Evolutionary conservation across 768 basidiomycete genomes (phyloP).

Genomic region (Ephemerocybe angulata): DNA sequence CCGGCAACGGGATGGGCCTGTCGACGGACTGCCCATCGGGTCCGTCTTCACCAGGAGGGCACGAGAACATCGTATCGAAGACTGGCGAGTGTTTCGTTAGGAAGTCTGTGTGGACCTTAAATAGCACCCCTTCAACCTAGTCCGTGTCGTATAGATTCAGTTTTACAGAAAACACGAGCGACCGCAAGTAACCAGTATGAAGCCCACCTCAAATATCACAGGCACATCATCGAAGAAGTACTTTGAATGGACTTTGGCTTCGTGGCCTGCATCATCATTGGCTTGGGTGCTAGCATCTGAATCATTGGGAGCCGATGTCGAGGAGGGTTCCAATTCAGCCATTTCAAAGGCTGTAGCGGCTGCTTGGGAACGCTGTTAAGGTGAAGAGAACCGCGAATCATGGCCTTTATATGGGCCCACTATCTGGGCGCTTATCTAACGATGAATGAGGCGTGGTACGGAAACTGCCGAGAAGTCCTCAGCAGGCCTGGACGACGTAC

Average conservation of each 20-base stretch:
- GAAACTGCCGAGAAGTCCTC: too few species aligned
- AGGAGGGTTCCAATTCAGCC: too few species aligned
- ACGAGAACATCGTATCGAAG: slow-evolving; percentile 36
- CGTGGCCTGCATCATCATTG: background rate
- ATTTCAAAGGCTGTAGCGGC: too few species aligned
- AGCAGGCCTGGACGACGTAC: too few species aligned
- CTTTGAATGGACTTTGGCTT: slow-evolving; percentile 3
- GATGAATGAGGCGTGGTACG: too few species aligned
- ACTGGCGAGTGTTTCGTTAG: slow-evolving; percentile 34
- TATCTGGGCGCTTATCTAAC: too few species aligned
- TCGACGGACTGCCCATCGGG: slow-evolving; percentile 31
- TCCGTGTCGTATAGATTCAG: background rate
- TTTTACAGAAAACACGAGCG: background rate
- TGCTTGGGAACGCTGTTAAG: too few species aligned
- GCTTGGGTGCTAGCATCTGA: too few species aligned
- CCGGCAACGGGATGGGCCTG: slow-evolving; percentile 29
- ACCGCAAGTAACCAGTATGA: background rate
- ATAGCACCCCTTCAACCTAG: slow-evolving; percentile 31
- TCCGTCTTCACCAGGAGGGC: slow-evolving; percentile 14
- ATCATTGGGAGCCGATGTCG: too few species aligned
- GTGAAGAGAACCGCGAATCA: too few species aligned
- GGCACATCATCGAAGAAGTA: slow-evolving; percentile 20
- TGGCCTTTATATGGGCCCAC: too few species aligned
- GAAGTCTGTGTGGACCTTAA: slow-evolving; percentile 35
- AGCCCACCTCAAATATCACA: slow-evolving; percentile 19